Base-by-base conservation (phyloP, 2,329 filamentous ascomycete species). In the Ambrosiella xylebori region DNA sequence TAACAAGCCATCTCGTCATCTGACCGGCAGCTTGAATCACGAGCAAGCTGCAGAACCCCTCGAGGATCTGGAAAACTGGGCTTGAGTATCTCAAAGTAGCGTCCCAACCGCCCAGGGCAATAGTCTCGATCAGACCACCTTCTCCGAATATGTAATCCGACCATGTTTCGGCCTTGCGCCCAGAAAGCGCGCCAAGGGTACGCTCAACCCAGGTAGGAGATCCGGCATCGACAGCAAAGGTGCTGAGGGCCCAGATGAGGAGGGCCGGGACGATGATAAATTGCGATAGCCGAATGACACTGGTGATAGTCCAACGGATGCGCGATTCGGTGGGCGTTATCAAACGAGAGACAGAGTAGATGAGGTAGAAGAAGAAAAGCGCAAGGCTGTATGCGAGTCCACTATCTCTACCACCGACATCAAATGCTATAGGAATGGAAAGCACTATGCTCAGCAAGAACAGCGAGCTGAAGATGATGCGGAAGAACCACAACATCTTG, bases 1-100 rank as follows among this genome's bases (percentile, higher is more conserved):
- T 97, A 58, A 97, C 91, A 37, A 97, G 79, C 84, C 89, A 97
- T 69, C 88, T 80, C 17, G 93, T 95, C 63, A 97, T 89, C 69
- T 96, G 91, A 0, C 93, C 93, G 12, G 87, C 85, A 15, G 90
- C 88, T 71, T 98, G 93, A 59, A 98, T 97, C 63, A 97, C 90
- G 59, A 97, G 74, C 65, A 98, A 73, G 66, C 88, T 97, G 75
- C 93, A 97, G 72, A 98, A 98, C 6, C 93, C 93, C 70, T 98
- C 93, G 56, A 86, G 81, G 7, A 98, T 76, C 72, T 98, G 93
- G 73, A 97, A 98, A 56, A 95, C 79, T 0, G 93, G 93, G 3
- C 88, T 94, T 39, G 90, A 95, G 74, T 94, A 97, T 66, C 84
- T 79, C 70, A 98, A 71, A 54, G 88, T 74, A 67, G 84, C 89